Conservation (phyloP, 768 basidiomycete species). For the Trametes punicea region DNA sequence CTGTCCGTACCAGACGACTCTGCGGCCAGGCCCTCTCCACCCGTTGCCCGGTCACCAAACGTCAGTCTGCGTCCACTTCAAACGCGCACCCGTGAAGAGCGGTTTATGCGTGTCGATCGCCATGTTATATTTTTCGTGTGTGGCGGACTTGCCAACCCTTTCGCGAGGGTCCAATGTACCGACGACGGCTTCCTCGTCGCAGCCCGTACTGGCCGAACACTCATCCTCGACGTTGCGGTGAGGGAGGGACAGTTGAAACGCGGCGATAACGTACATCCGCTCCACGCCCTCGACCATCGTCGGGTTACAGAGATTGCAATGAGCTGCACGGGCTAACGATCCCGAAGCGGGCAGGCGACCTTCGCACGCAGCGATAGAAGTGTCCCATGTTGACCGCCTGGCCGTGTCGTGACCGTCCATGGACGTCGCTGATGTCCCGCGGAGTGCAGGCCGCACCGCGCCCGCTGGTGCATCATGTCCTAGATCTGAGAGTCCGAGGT, state of each 20-base stretch:
- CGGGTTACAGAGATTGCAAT: not conserved
- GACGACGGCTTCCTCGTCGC: conserved; percentile 5
- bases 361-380: not conserved
- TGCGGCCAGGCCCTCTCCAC: not conserved
- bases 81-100: not conserved
- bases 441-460: conserved; percentile 7
- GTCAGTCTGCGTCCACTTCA: conserved; percentile 1
- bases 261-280: conserved; percentile 2
- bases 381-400: not conserved
- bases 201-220: not conserved
- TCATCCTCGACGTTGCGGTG: not conserved
- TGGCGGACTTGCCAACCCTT: not conserved
- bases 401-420: not conserved
- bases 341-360: conserved; percentile 1
- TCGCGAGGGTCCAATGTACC: not conserved
- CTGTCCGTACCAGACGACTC: not conserved
- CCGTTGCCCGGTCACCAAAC: conserved; percentile 13
- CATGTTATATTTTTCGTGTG: too few species aligned
- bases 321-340: not conserved
- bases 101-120: not conserved
- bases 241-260: not conserved
- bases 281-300: not conserved
- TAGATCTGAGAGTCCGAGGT: too few species aligned
- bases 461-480: not conserved
- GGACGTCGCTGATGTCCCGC: not conserved